Percentiles rank a stretch among this genome's conserved stretches.
These are phyloP conservation scores for Penicillium parvum DNA, from an alignment of 495 filamentous ascomycete species.

Conservation along the genomic window DNA sequence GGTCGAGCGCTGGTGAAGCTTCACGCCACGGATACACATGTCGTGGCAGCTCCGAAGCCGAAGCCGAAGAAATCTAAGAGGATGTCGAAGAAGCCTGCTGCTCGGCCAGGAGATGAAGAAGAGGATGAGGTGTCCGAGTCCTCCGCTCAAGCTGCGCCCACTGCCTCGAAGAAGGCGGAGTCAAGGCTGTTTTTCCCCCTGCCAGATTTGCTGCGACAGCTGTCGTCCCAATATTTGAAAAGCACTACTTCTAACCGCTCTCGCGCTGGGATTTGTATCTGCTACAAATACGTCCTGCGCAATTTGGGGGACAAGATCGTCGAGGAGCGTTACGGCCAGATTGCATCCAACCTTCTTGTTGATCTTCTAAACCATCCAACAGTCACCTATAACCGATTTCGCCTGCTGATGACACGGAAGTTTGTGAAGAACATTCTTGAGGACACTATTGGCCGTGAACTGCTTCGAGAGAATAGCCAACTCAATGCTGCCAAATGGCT, in stretches of 20 bases:
- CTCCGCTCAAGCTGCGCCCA: conserved; percentile 31
- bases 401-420: conserved; percentile 77
- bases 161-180: conserved; percentile 61
- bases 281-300: conserved; percentile 75
- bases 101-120: conserved; percentile 66
- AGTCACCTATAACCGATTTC: conserved; percentile 81
- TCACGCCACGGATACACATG: conserved; percentile 60
- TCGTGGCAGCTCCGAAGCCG: conserved; percentile 55
- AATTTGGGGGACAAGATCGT: conserved; percentile 70
- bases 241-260: conserved; percentile 74
- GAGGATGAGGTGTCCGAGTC: conserved; percentile 69
- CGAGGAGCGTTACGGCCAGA: conserved; percentile 72
- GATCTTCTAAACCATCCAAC: conserved; percentile 74
- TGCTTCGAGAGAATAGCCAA: conserved; percentile 86
- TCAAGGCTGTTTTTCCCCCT: conserved; percentile 68
- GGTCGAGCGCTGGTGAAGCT: conserved; percentile 72
- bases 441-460: conserved; percentile 72
- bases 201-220: conserved; percentile 70
- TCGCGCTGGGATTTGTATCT: conserved; percentile 79
- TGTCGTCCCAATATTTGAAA: conserved; percentile 79
- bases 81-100: conserved; percentile 63
- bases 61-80: conserved; percentile 72
- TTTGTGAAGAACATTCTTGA: conserved; percentile 82
- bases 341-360: conserved; percentile 73
- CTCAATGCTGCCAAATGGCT: conserved; percentile 74